Percentiles rank a stretch among this genome's conserved stretches.
phyloP scores from a whole-genome alignment of 768 basidiomycete species.

The Tulasnella sp. region DNA sequence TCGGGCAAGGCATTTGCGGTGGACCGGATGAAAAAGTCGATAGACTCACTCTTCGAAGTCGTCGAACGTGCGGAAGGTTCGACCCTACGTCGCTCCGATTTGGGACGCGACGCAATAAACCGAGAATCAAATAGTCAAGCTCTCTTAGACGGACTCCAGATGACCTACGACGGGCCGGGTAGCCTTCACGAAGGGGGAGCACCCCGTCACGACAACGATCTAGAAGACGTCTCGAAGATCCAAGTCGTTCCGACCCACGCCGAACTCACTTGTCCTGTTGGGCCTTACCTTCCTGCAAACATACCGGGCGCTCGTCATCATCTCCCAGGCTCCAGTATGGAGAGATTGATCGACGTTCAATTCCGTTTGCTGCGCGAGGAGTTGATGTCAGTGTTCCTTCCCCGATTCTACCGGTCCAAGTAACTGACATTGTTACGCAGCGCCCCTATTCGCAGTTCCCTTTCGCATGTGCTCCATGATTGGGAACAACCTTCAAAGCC shows the following conservation, averaged over 20 bases:
- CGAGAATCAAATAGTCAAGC: constrained; percentile 29
- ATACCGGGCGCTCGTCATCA: constrained; percentile 56
- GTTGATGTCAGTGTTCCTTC: constrained; percentile 39
- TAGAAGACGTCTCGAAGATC: constrained; percentile 46
- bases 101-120: constrained; percentile 24
- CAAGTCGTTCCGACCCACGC: constrained; percentile 62
- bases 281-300: constrained; percentile 57
- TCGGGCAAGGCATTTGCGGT: constrained; percentile 36
- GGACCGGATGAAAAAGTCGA: constrained; percentile 31
- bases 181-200: constrained; percentile 38
- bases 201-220: constrained; percentile 64
- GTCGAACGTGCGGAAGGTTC: constrained; percentile 41
- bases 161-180: constrained; percentile 51
- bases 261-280: constrained; percentile 45
- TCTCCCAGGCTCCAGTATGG: constrained; percentile 49
- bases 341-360: constrained; percentile 61
- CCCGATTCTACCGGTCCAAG: background rate
- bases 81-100: background rate
- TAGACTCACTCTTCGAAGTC: constrained; percentile 37
- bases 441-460: constrained; percentile 45
- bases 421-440: constrained; percentile 28
- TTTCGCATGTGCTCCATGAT: constrained; percentile 45
- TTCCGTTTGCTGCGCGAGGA: constrained; percentile 71
- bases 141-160: constrained; percentile 35
- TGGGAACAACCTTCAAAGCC: constrained; percentile 24